Evolutionary conservation across 345 rosid genomes (phyloP).

Genomic region (Rhizophora mangle): DNA sequence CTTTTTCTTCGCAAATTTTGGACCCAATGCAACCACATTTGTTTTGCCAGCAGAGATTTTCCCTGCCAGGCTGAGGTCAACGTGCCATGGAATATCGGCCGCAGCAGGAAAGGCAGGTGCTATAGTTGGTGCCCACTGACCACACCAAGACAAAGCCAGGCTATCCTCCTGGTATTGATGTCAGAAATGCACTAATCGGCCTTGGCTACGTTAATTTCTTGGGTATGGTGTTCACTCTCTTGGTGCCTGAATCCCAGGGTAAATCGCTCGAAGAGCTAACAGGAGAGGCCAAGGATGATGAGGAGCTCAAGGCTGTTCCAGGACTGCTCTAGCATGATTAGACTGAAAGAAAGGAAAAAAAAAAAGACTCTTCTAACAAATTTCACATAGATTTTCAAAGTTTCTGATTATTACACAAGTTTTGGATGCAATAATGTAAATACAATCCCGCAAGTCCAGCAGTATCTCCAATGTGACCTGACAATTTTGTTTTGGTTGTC

Average conservation of each 20-base stretch:
- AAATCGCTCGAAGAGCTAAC: slow-evolving; percentile 28
- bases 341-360: no score
- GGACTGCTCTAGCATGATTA: slow-evolving; percentile 14
- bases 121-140: slow-evolving; percentile 22
- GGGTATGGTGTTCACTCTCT: slow-evolving; percentile 19
- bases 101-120: slow-evolving; percentile 32
- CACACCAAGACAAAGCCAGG: slow-evolving; percentile 11
- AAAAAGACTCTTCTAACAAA: background rate
- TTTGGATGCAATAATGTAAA: background rate
- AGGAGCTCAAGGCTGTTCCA: background rate
- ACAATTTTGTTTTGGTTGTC: no score
- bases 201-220: slow-evolving; percentile 22
- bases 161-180: slow-evolving; percentile 25
- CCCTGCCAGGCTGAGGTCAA: slow-evolving; percentile 27
- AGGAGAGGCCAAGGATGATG: slow-evolving; percentile 14
- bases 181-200: slow-evolving; percentile 14
- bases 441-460: no score
- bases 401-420: background rate
- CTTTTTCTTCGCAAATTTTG: slow-evolving; percentile 30
- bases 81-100: slow-evolving; percentile 34
- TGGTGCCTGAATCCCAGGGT: slow-evolving; percentile 29
- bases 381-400: background rate
- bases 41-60: slow-evolving; percentile 33
- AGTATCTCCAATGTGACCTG: no score
- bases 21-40: slow-evolving; percentile 31